phyloP scores from a whole-genome alignment of 2,329 filamentous ascomycete genomes.

The Leptodontidium sp. region DNA sequence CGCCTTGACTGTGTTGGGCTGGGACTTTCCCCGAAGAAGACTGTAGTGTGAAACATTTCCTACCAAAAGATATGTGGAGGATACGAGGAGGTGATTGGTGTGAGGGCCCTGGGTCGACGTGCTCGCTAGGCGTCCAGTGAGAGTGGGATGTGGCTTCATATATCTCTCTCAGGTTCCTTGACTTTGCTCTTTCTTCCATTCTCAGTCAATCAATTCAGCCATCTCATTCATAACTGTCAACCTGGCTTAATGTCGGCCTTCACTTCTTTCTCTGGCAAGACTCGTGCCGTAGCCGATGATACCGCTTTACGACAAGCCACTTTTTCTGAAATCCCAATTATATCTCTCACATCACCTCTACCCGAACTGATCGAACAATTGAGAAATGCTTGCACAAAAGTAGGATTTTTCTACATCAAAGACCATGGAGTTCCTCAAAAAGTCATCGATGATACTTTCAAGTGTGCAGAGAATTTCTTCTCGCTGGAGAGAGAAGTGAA shows the following conservation, averaged over 20 bases:
- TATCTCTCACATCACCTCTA: constrained; percentile 1
- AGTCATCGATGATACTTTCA: constrained; percentile 16
- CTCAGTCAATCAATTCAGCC: constrained; percentile 6
- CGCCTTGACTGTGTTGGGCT: not conserved
- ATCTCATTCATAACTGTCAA: not conserved
- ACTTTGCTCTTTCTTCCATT: not conserved
- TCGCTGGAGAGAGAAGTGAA: constrained; percentile 10
- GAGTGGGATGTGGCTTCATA: constrained; percentile 9
- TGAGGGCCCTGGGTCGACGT: not conserved
- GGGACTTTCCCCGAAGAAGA: constrained; percentile 7
- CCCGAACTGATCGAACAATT: constrained; percentile 12
- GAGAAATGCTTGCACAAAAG: constrained; percentile 9
- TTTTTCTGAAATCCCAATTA: constrained; percentile 18
- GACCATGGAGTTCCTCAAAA: constrained; percentile 22
- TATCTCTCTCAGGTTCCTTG: not conserved
- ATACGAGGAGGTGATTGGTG: not conserved
- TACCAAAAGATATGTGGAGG: constrained; percentile 13
- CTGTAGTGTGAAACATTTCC: not conserved
- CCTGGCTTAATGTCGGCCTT: not conserved
- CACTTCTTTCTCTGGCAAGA: constrained; percentile 19
- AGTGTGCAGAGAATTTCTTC: constrained; percentile 21
- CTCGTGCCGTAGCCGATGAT: constrained; percentile 14
- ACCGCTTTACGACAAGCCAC: constrained; percentile 13
- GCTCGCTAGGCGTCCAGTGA: constrained; percentile 22
- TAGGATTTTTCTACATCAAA: constrained; percentile 33